These are phyloP conservation scores for Mortierella claussenii DNA, from an alignment of 192 early-diverging fungal genomes.

Conservation along the genomic window DNA sequence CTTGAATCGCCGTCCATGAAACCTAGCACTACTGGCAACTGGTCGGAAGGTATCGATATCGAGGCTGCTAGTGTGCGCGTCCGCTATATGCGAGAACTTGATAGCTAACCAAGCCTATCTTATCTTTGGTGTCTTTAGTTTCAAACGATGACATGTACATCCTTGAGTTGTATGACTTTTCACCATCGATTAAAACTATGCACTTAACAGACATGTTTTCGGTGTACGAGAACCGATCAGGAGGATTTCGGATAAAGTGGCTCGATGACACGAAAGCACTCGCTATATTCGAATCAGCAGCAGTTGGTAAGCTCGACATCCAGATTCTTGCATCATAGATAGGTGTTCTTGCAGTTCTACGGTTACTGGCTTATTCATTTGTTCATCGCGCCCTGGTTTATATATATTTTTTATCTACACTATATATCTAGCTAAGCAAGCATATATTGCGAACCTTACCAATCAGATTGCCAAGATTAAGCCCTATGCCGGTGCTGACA, in stretches of 20 bases:
- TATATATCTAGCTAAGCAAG: conserved; percentile 49
- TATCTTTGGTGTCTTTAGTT: conserved; percentile 3
- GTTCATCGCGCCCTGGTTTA: neutral
- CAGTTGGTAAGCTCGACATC: conserved; percentile 67
- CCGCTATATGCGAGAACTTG: too few relatives aligned
- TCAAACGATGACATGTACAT: conserved; percentile 49
- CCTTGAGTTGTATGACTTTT: conserved; percentile 70
- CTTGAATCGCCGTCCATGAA: neutral
- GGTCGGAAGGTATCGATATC: conserved; percentile 29
- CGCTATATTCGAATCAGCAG: conserved; percentile 73
- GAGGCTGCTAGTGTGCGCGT: too few relatives aligned
- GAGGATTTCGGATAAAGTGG: conserved; percentile 81
- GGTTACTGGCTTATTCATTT: neutral
- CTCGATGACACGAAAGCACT: conserved; percentile 74
- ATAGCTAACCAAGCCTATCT: too few relatives aligned
- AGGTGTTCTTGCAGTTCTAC: neutral
- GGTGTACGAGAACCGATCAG: conserved; percentile 66
- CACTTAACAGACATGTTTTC: conserved; percentile 76
- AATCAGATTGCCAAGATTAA: conserved; percentile 65
- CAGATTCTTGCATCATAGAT: too few relatives aligned
- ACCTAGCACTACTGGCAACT: conserved; percentile 19
- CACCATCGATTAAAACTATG: conserved; percentile 72
- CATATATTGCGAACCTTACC: conserved; percentile 64
- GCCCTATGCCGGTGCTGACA: conserved; percentile 68
- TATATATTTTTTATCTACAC: neutral